A percentile compares a stretch with the other conserved stretches of the same genome.
Evolutionary conservation across 139 green algal genomes (phyloP).

Genomic region (Zygnema circumcarinatum): DNA sequence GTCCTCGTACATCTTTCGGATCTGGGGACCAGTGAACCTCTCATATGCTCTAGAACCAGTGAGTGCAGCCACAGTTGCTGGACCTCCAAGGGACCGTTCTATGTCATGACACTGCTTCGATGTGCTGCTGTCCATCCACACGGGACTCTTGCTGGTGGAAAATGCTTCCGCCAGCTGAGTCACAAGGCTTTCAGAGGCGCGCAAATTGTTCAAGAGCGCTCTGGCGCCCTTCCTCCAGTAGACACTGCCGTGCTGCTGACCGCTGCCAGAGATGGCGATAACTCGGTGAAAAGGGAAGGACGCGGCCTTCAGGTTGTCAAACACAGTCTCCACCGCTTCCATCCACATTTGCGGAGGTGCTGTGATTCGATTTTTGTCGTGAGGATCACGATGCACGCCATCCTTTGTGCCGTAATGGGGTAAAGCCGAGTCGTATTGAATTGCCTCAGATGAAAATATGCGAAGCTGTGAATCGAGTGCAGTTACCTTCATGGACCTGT

Average conservation of each 20-base stretch:
- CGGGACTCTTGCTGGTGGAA: slow-evolving; percentile 34
- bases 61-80: slow-evolving; percentile 33
- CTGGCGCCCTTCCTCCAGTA: slow-evolving; percentile 54
- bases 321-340: slow-evolving; percentile 32
- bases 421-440: slow-evolving; percentile 42
- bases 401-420: slow-evolving; percentile 48
- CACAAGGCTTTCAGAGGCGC: slow-evolving; percentile 7
- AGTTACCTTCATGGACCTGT: slow-evolving; percentile 51
- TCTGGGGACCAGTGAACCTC: slow-evolving; percentile 56
- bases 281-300: slow-evolving; percentile 46
- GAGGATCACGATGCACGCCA: slow-evolving; percentile 35
- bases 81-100: slow-evolving; percentile 41
- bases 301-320: slow-evolving; percentile 5
- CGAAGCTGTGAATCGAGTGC: slow-evolving; percentile 36
- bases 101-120: slow-evolving; percentile 44
- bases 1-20: slow-evolving; percentile 49
- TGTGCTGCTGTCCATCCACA: slow-evolving; percentile 64
- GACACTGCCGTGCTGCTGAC: slow-evolving; percentile 59
- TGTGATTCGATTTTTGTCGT: background rate
- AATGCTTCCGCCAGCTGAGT: slow-evolving; percentile 38
- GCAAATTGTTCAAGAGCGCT: background rate
- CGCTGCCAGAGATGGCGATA: slow-evolving; percentile 49
- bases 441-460: slow-evolving; percentile 8
- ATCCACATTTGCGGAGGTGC: slow-evolving; percentile 53
- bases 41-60: slow-evolving; percentile 57